Conservation (phyloP, 2,329 filamentous ascomycete genomes). For the Dactylellina parvicollis region DNA sequence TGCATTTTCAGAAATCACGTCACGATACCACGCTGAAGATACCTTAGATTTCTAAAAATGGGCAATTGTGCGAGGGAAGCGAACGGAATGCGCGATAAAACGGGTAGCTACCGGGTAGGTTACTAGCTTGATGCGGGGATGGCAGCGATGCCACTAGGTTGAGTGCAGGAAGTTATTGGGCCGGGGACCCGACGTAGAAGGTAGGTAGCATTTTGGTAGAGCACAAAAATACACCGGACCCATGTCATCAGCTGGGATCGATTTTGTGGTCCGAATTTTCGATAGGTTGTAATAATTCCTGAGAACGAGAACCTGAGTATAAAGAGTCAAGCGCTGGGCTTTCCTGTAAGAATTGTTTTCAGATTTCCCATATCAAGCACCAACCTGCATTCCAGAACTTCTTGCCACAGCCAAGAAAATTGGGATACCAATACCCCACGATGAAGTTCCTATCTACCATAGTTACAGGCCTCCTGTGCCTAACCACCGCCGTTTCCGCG, state of each 20-base stretch:
- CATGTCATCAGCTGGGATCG: not conserved
- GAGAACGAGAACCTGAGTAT: no score
- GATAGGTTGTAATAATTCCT: no score
- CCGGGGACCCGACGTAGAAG: slow-evolving; percentile 35
- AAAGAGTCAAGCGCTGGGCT: no score
- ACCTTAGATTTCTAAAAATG: slow-evolving; percentile 36
- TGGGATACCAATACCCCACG: not conserved
- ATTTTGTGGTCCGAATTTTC: no score
- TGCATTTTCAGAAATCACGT: no score
- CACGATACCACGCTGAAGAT: not conserved
- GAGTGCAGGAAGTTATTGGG: slow-evolving; percentile 10
- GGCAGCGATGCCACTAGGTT: slow-evolving; percentile 11
- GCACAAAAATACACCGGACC: not conserved
- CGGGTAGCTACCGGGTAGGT: slow-evolving; percentile 18
- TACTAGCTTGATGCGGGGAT: slow-evolving; percentile 19
- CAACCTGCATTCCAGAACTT: no score
- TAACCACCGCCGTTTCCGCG: slow-evolving; percentile 18
- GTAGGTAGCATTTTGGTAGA: slow-evolving; percentile 29
- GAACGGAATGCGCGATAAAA: slow-evolving; percentile 13
- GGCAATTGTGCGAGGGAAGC: slow-evolving; percentile 5
- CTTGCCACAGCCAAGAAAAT: not conserved
- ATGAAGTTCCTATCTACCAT: slow-evolving; percentile 26
- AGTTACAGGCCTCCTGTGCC: slow-evolving; percentile 15
- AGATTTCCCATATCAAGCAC: no score
- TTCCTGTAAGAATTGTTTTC: no score